Evolutionary conservation across 225 moss, liverwort and hornwort genomes (phyloP), one percentile per base, ranked within the genome.

Genomic region (Neckera pumila): DNA sequence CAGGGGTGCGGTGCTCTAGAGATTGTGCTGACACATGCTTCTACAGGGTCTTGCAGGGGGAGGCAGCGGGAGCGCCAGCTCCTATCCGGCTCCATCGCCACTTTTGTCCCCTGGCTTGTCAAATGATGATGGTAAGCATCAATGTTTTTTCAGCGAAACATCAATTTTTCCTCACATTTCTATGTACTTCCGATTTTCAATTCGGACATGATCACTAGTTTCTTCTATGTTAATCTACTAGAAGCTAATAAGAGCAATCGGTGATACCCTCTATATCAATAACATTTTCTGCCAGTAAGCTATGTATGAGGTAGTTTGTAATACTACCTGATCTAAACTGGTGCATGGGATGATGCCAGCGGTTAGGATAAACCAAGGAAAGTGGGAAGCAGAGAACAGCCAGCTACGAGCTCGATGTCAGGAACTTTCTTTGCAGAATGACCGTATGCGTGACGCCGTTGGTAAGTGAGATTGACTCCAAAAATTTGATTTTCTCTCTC

Each of bases 371-470:
- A 88, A 89, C 79, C 91, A 92, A 88, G 94, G 91, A 82, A 93
- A 91, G 70, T 77, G 92, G 90, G 95, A 92, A 87, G 88, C 91
- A 61, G 95, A 95, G 76, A 95, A 95, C 86, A 78, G 79, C 30
- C 93, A 92, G 86, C 95, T 95, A 73, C 90, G 83, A 88, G 88
- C 76, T 85, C 90, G 85, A 87, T 91, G 86, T 84, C 87, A 93
- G 89, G 95, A 95, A 62, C 90, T 95, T 82, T 77, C 92, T 78
- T 56, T 86, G 66, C 95, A 95, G 64, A 91, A 95, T 83, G 92
- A 93, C 58, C 92, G 90, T 20, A 91, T 95, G 85, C 89, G 92
- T 64, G 91, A 89, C 70, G 95, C 93, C 18, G 80, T 95, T 63
- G 95, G 95, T 95, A 87, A 91, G 90, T 79, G 59, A 59, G 62